Conservation (phyloP, 352 stramenopile genomes). For the Phytophthora tentaculata region DNA sequence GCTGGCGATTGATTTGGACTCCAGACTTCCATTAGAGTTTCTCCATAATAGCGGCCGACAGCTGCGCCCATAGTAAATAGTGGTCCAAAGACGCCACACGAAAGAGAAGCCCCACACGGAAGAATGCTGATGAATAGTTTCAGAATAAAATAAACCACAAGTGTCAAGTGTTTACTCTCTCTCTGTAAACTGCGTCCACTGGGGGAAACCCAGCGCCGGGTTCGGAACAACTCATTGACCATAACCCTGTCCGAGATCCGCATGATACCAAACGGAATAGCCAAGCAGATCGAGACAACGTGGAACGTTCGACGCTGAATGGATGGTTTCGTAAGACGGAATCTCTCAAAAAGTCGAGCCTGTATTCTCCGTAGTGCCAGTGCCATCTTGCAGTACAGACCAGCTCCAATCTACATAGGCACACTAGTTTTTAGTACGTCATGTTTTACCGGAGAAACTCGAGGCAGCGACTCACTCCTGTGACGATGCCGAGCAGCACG, state of each 20-base stretch:
- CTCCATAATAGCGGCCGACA: slow-evolving; percentile 74
- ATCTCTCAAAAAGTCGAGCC: slow-evolving; percentile 54
- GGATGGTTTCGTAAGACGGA: slow-evolving; percentile 56
- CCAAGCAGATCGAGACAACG: slow-evolving; percentile 65
- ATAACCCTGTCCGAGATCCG: slow-evolving; percentile 70
- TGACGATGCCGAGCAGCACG: slow-evolving; percentile 66
- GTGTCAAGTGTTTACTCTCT: slow-evolving; percentile 59
- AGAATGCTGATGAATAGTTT: slow-evolving; percentile 78
- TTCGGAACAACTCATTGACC: slow-evolving; percentile 83
- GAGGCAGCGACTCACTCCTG: slow-evolving; percentile 47
- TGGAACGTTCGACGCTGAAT: slow-evolving; percentile 64
- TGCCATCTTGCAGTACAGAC: slow-evolving; percentile 69
- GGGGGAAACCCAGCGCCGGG: slow-evolving; percentile 55
- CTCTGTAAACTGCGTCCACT: slow-evolving; percentile 71
- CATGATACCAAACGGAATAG: slow-evolving; percentile 75
- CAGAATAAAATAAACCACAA: slow-evolving; percentile 76
- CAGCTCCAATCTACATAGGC: slow-evolving; percentile 70
- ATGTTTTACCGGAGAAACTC: no score
- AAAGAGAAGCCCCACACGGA: slow-evolving; percentile 73
- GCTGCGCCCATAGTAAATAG: slow-evolving; percentile 85
- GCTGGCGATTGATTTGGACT: slow-evolving; percentile 76
- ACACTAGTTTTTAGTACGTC: no score
- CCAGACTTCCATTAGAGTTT: slow-evolving; percentile 81
- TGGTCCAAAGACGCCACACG: slow-evolving; percentile 82
- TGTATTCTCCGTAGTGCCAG: slow-evolving; percentile 54